Conservation (phyloP, 768 basidiomycete species). For the Goffeauzyma gilvescens region DNA sequence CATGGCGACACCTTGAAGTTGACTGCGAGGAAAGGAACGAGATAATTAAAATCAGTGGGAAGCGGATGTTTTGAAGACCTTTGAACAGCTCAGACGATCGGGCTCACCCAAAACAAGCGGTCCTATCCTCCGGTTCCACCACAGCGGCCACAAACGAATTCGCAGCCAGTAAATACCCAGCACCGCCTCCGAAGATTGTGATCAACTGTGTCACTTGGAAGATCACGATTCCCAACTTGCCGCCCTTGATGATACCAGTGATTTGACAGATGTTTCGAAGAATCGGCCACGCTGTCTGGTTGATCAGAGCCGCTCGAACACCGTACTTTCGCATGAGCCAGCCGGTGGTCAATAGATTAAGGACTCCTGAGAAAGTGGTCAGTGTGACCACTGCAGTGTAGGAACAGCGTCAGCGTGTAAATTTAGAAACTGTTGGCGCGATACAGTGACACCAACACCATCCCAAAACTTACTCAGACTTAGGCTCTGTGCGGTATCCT, state of each 20-base stretch:
- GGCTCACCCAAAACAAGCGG: constrained; percentile 21
- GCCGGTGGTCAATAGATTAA: constrained; percentile 28
- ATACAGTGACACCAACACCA: no score
- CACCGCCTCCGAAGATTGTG: constrained; percentile 27
- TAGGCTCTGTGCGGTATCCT: constrained; percentile 14
- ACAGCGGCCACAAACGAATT: constrained; percentile 22
- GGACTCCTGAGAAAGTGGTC: constrained; percentile 11
- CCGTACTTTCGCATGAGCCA: constrained; percentile 21
- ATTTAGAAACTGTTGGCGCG: no score
- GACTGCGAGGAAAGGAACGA: neutral
- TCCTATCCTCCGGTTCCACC: constrained; percentile 21
- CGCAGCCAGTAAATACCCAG: constrained; percentile 28
- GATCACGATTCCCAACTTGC: constrained; percentile 14
- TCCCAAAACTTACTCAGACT: constrained; percentile 17
- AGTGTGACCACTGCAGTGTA: neutral
- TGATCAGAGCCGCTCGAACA: constrained; percentile 20
- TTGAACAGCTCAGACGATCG: neutral
- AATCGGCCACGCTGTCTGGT: constrained; percentile 24
- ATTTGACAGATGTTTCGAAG: constrained; percentile 24
- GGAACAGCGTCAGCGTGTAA: no score
- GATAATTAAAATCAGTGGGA: neutral
- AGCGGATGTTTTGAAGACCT: neutral
- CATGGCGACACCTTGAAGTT: constrained; percentile 4
- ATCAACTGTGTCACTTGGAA: constrained; percentile 26
- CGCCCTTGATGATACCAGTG: constrained; percentile 18